Conservation (phyloP, 371 early-diverging fungal species). For the Capniomyces stellatus region DNA sequence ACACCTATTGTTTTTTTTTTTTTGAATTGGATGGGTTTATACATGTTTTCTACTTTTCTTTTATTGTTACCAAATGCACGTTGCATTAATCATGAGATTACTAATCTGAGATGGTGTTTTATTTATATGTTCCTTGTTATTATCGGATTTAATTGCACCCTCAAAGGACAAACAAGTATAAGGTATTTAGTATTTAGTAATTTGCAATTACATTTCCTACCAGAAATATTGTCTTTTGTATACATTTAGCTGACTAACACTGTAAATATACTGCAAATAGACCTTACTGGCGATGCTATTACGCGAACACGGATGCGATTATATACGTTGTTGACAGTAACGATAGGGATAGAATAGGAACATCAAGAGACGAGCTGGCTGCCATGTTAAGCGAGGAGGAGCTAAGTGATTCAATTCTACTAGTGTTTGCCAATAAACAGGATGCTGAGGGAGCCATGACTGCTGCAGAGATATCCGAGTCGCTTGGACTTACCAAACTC, state of each 20-base stretch:
- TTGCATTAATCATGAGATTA: too few relatives aligned
- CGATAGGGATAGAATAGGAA: constrained; percentile 79
- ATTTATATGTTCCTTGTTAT: neutral
- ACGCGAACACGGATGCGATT: constrained; percentile 92
- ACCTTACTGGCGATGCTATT: constrained; percentile 81
- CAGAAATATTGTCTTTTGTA: neutral
- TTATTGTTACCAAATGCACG: too few relatives aligned
- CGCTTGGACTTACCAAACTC: constrained; percentile 64
- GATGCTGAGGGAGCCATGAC: constrained; percentile 90
- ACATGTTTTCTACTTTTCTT: too few relatives aligned
- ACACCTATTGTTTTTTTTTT: neutral
- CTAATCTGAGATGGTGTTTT: neutral
- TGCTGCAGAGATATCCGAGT: constrained; percentile 83
- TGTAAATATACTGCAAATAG: neutral
- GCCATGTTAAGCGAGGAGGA: constrained; percentile 87
- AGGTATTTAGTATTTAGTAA: constrained; percentile 5
- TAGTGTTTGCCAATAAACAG: constrained; percentile 93
- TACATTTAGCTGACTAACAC: neutral
- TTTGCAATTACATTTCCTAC: neutral
- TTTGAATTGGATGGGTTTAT: too few relatives aligned
- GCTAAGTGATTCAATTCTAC: constrained; percentile 66
- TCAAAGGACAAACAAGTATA: constrained; percentile 7
- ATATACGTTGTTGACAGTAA: constrained; percentile 92
- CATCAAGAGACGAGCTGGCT: constrained; percentile 72
- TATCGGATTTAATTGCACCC: neutral